Evolutionary conservation across 129 eudicot species (phyloP), one percentile per base, ranked within the genome.

Genomic region (Ambrosia trifida): DNA sequence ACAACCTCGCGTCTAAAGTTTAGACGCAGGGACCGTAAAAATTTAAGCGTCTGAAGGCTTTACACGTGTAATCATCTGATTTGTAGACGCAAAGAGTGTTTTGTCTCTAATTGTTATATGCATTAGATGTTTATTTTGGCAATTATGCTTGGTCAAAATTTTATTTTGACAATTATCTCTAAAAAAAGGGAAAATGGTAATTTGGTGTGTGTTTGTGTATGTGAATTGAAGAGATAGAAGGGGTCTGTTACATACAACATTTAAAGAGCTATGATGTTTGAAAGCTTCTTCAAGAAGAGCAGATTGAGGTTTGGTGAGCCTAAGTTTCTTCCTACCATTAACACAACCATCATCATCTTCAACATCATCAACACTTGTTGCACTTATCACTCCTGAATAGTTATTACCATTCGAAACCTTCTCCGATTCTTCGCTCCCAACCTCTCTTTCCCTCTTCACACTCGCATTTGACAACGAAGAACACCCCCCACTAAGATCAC

Each of bases 201-300:
- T 40, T 40, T 40, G 2, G 44, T 64, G 44, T 53, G 52, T 49
- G 10, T 44, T 4, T 44, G 38, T 6, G 62, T 2, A 10, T 57
- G 57, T 38, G 38, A 36, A 18, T 33, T 1, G 43, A 2, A 0
- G 44, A 10, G 44, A 10, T 10, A 10, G 44, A 4, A 41, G 3
- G 4, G 28, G 32, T 58, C n/a, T 36, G 47, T 64, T 17, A 38
- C 64, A 62, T 89, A 93, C 98, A 45, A 95, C 95, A 70, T 94
- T 94, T 18, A 94, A 92, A 72, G 98, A 89, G 76, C 83, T 89
- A 46, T 89, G 98, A 28, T 66, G 81, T 69, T 90, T 90, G 58
- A 94, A 94, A 75, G 97, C 92, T 75, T 94, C 93, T 75, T 94
- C 98, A 54, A 94, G 79, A 72, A 94, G 90, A 51, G 93, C 96